These are phyloP conservation scores for Athelia psychrophila DNA, from an alignment of 1,284 basidiomycete species.

Conservation along the genomic window DNA sequence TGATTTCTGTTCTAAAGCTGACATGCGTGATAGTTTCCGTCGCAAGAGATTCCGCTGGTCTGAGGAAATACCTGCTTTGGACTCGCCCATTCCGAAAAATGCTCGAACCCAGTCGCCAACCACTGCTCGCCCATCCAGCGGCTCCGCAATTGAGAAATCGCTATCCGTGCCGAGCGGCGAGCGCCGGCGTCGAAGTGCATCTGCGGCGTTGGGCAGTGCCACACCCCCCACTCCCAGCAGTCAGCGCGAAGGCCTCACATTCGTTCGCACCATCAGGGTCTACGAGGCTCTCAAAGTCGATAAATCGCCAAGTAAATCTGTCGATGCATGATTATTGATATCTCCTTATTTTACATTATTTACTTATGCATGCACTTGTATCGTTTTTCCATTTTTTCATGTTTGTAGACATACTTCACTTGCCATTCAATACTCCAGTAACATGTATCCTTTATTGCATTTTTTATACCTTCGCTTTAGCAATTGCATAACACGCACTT, in stretches of 20 bases:
- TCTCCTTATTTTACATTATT: neutral
- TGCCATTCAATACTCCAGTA: no score
- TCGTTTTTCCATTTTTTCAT: no score
- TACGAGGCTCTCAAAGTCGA: slow-evolving; percentile 37
- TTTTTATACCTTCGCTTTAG: no score
- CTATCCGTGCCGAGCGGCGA: slow-evolving; percentile 7
- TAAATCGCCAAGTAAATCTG: neutral
- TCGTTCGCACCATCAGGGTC: slow-evolving; percentile 55
- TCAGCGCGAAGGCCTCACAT: slow-evolving; percentile 37
- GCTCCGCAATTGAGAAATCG: slow-evolving; percentile 5
- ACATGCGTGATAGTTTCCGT: slow-evolving; percentile 44
- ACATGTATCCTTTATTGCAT: no score
- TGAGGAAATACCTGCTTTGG: slow-evolving; percentile 14
- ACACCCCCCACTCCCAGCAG: slow-evolving; percentile 10
- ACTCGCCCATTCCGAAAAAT: slow-evolving; percentile 17
- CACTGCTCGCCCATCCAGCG: slow-evolving; percentile 12
- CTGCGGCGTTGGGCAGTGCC: slow-evolving; percentile 10
- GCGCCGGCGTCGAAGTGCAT: slow-evolving; percentile 6
- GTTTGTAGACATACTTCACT: no score
- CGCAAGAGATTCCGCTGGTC: slow-evolving; percentile 58
- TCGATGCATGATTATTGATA: neutral
- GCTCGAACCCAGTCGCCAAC: slow-evolving; percentile 6
- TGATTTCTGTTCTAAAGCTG: slow-evolving; percentile 6
- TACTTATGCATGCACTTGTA: neutral
- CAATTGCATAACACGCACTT: no score